A percentile compares a stretch with the other conserved stretches of the same genome.
These are phyloP conservation scores for Cyphellophora attinorum DNA, from an alignment of 2,329 filamentous ascomycete genomes.

Conservation along the genomic window DNA sequence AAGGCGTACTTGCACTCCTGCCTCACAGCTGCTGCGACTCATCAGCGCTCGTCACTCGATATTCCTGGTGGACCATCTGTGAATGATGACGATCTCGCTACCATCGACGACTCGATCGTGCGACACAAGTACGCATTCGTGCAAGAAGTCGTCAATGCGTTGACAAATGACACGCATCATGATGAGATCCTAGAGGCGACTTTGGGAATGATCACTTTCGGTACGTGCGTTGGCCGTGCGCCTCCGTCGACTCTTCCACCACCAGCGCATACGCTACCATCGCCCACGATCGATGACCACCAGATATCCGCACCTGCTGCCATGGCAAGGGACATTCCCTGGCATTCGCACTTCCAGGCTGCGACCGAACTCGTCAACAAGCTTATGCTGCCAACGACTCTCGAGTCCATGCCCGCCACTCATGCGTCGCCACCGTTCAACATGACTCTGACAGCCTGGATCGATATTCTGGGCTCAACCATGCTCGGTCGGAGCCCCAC, in stretches of 20 bases:
- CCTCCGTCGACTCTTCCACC: slow-evolving; percentile 1
- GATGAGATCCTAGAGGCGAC: slow-evolving; percentile 85
- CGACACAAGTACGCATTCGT: slow-evolving; percentile 84
- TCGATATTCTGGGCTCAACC: slow-evolving; percentile 90
- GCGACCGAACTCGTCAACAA: slow-evolving; percentile 76
- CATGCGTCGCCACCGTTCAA: slow-evolving; percentile 68
- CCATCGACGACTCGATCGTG: slow-evolving; percentile 72
- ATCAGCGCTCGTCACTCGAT: slow-evolving; percentile 29
- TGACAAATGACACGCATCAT: slow-evolving; percentile 72
- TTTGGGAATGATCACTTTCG: slow-evolving; percentile 91
- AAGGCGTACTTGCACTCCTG: slow-evolving; percentile 93
- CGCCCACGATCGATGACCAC: neutral
- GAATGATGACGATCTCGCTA: slow-evolving; percentile 44
- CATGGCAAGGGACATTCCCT: slow-evolving; percentile 79
- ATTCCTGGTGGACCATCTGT: neutral
- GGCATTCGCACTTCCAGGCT: slow-evolving; percentile 95
- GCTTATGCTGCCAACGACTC: slow-evolving; percentile 63
- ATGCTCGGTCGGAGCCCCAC: slow-evolving; percentile 79
- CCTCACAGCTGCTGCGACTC: slow-evolving; percentile 82
- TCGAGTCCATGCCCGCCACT: slow-evolving; percentile 46
- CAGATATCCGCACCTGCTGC: slow-evolving; percentile 52
- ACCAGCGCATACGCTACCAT: slow-evolving; percentile 40
- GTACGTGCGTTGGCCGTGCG: slow-evolving; percentile 82
- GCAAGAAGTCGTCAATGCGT: slow-evolving; percentile 70
- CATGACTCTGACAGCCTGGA: slow-evolving; percentile 91